Conservation (phyloP, 1,284 basidiomycete genomes). For the Trametes polyzona region DNA sequence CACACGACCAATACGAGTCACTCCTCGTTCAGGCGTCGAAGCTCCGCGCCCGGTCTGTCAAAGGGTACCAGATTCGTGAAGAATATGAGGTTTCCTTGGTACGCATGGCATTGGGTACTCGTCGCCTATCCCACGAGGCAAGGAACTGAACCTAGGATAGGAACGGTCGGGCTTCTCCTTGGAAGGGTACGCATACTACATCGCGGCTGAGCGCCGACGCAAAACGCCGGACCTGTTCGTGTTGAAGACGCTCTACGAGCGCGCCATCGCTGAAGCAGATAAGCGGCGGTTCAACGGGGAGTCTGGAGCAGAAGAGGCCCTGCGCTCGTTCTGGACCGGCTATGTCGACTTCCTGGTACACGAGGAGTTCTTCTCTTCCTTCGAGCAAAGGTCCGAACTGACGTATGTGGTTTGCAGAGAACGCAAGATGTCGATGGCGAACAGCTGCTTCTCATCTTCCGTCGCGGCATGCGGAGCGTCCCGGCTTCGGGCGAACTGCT, state of each 20-base stretch:
- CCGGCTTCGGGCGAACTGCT: constrained; percentile 74
- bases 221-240: constrained; percentile 68
- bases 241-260: constrained; percentile 70
- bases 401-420: constrained; percentile 42
- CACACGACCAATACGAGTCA: constrained; percentile 76
- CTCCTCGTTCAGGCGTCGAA: constrained; percentile 79
- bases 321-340: constrained; percentile 66
- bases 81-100: constrained; percentile 62
- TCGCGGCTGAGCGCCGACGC: constrained; percentile 63
- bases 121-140: background rate
- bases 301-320: constrained; percentile 54
- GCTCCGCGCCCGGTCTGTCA: constrained; percentile 59
- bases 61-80: constrained; percentile 67
- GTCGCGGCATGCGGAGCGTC: constrained; percentile 65
- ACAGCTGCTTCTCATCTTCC: constrained; percentile 45
- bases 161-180: constrained; percentile 52
- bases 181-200: constrained; percentile 65
- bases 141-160: constrained; percentile 33
- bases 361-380: background rate
- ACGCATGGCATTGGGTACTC: constrained; percentile 21
- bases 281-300: constrained; percentile 56
- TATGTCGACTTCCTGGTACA: constrained; percentile 62
- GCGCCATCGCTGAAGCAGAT: constrained; percentile 76
- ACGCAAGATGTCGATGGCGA: constrained; percentile 47
- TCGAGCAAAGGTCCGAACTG: background rate